Conservation (phyloP, 73 alveolate species). For the Tetrahymena thermophila region DNA sequence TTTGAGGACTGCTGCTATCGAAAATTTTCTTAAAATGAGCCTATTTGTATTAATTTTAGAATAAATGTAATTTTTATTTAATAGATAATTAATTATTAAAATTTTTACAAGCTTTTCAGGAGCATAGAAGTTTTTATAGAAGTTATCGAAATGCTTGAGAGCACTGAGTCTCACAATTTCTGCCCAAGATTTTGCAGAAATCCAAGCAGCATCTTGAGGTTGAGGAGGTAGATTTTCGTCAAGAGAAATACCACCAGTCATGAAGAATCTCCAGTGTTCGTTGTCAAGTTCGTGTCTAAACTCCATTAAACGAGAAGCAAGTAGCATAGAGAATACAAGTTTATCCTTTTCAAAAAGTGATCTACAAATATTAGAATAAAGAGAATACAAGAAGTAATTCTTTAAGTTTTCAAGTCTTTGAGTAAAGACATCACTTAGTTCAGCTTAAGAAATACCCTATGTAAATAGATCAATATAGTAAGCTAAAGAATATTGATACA, state of each 20-base stretch:
- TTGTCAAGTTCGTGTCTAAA: constrained; percentile 68
- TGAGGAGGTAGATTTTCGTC: constrained; percentile 90
- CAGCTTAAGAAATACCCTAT: constrained; percentile 74
- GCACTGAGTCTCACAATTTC: constrained; percentile 73
- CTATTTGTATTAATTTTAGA: constrained; percentile 61
- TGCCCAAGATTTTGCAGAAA: constrained; percentile 91
- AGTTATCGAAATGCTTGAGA: constrained; percentile 39
- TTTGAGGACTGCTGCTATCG: constrained; percentile 88
- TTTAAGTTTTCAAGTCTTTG: constrained; percentile 85
- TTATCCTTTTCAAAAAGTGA: constrained; percentile 98
- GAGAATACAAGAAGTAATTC: constrained; percentile 75
- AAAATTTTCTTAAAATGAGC: constrained; percentile 75
- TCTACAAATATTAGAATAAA: constrained; percentile 93
- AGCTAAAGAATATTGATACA: constrained; percentile 97
- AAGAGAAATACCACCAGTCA: constrained; percentile 98
- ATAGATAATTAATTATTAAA: not conserved
- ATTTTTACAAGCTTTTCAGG: constrained; percentile 56
- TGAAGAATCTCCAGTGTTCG: constrained; percentile 94
- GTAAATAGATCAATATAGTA: constrained; percentile 89
- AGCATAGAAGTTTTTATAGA: constrained; percentile 41
- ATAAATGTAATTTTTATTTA: not conserved
- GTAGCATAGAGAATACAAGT: constrained; percentile 95
- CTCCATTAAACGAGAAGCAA: constrained; percentile 88
- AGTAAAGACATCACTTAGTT: constrained; percentile 79
- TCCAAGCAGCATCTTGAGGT: constrained; percentile 93